Percentiles rank a stretch among this genome's conserved stretches.
phyloP scores from a whole-genome alignment of 768 basidiomycete genomes.

The Mycena capillaripes region DNA sequence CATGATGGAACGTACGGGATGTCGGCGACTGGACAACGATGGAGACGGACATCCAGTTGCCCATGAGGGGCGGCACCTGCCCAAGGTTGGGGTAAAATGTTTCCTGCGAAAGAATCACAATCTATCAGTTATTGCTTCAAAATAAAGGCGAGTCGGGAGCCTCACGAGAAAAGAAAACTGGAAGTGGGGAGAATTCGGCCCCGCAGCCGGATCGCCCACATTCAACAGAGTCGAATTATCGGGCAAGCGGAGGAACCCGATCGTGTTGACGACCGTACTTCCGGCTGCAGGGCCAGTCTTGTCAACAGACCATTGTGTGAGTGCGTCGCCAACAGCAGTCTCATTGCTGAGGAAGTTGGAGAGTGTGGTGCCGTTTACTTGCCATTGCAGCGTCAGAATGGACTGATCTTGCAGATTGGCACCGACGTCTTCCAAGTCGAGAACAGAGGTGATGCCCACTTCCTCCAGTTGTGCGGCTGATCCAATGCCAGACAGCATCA shows the following conservation, averaged over 20 bases:
- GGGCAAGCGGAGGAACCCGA: slow-evolving; percentile 23
- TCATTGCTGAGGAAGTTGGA: slow-evolving; percentile 16
- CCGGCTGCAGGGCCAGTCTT: slow-evolving; percentile 26
- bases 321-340: slow-evolving; percentile 1
- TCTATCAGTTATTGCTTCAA: too few species aligned
- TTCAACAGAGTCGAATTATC: neutral
- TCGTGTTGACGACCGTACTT: slow-evolving; percentile 17
- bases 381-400: slow-evolving; percentile 30
- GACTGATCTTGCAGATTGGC: slow-evolving; percentile 53
- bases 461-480: slow-evolving; percentile 29
- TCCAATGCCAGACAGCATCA: slow-evolving; percentile 41
- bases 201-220: slow-evolving; percentile 21
- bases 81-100: slow-evolving; percentile 11
- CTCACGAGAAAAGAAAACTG: slow-evolving; percentile 18
- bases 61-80: slow-evolving; percentile 12
- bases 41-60: slow-evolving; percentile 24
- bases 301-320: slow-evolving; percentile 13
- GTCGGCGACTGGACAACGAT: slow-evolving; percentile 27
- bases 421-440: slow-evolving; percentile 30
- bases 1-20: slow-evolving; percentile 1
- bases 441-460: slow-evolving; percentile 32
- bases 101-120: neutral
- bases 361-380: slow-evolving; percentile 14
- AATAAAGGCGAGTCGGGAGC: too few species aligned
- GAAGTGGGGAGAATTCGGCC: slow-evolving; percentile 22